Percentiles rank a stretch among this genome's conserved stretches.
Conservation (phyloP, 2,329 filamentous ascomycete genomes). For the Penicillium sp. region DNA sequence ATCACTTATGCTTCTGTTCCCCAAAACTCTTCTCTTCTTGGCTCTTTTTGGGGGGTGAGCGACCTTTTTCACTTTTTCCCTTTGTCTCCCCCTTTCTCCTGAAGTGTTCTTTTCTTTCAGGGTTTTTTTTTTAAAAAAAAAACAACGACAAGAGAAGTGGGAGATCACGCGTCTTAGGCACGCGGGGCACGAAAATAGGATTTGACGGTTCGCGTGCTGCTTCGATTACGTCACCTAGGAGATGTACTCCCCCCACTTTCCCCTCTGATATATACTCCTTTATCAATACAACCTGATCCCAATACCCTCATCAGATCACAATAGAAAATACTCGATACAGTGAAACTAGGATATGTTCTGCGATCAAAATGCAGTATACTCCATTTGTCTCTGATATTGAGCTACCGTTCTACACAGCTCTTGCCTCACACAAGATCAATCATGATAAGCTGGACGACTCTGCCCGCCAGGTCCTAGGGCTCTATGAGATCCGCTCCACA, state of each 20-base stretch:
- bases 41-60: too few species aligned
- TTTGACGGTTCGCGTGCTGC: slow-evolving; percentile 9
- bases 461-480: slow-evolving; percentile 76
- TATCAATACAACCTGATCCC: background rate
- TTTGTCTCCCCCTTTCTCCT: background rate
- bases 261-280: background rate
- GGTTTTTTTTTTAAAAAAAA: background rate
- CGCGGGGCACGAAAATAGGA: background rate
- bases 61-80: too few species aligned
- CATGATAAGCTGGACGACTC: slow-evolving; percentile 97
- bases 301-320: background rate
- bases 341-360: background rate
- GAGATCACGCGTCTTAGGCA: slow-evolving; percentile 8
- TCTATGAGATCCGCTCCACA: slow-evolving; percentile 78
- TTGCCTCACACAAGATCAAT: slow-evolving; percentile 93
- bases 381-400: slow-evolving; percentile 94
- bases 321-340: background rate
- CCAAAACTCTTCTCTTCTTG: background rate
- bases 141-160: background rate
- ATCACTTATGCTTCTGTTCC: background rate
- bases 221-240: slow-evolving; percentile 18
- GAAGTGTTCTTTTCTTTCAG: background rate
- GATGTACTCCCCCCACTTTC: background rate
- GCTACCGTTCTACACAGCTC: slow-evolving; percentile 86
- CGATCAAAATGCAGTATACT: slow-evolving; percentile 66